Percentiles rank a stretch among this genome's conserved stretches.
Evolutionary conservation across 1,284 basidiomycete genomes (phyloP).

Genomic region (Pseudozyma pruni): DNA sequence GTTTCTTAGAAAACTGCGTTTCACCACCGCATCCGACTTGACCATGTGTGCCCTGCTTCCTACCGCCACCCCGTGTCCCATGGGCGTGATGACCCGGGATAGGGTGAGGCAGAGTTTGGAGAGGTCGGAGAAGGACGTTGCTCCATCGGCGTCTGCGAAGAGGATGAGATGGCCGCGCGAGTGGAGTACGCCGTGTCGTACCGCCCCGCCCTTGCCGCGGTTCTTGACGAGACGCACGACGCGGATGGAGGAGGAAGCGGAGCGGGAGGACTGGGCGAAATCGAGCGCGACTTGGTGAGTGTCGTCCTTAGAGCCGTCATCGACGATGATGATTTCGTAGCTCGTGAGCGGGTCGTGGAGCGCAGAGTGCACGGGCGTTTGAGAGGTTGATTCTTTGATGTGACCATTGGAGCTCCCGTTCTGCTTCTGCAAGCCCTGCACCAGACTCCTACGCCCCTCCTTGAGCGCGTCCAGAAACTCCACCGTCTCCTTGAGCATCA

Average conservation of each 20-base stretch:
- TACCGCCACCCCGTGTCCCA: conserved; percentile 76
- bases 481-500: conserved; percentile 82
- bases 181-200: conserved; percentile 78
- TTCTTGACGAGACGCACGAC: conserved; percentile 83
- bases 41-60: conserved; percentile 92
- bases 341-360: conserved; percentile 24
- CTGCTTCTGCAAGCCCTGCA: conserved; percentile 4
- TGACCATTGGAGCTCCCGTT: neutral
- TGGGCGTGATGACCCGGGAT: conserved; percentile 52
- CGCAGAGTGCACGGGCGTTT: conserved; percentile 8
- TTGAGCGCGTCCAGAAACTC: conserved; percentile 68
- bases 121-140: conserved; percentile 84
- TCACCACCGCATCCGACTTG: conserved; percentile 89
- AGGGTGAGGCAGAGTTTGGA: conserved; percentile 79
- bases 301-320: conserved; percentile 85
- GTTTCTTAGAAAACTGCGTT: conserved; percentile 86
- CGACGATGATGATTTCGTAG: conserved; percentile 83
- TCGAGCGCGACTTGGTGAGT: conserved; percentile 77
- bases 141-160: conserved; percentile 93
- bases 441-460: conserved; percentile 11
- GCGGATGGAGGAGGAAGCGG: conserved; percentile 73
- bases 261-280: conserved; percentile 74
- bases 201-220: conserved; percentile 89
- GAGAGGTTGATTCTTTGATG: neutral
- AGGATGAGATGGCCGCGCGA: conserved; percentile 80